Evolutionary conservation across 2,329 filamentous ascomycete species (phyloP).

Genomic region (Cytospora schulzeri): DNA sequence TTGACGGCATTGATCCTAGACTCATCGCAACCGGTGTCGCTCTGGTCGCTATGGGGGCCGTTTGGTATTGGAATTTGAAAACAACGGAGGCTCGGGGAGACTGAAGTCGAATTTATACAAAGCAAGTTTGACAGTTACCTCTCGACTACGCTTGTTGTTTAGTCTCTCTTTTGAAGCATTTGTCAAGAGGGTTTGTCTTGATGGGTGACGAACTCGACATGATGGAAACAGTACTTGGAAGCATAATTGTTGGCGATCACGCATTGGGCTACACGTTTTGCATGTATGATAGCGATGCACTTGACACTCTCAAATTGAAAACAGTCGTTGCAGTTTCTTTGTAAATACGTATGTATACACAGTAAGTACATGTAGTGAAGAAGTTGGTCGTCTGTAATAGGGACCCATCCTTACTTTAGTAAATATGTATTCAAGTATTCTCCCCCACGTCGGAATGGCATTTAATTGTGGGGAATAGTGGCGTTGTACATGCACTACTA

Average conservation of each 20-base stretch:
- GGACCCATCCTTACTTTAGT: no score
- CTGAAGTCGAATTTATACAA: neutral
- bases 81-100: constrained; percentile 6
- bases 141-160: neutral
- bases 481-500: neutral
- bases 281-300: neutral
- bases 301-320: constrained; percentile 1
- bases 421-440: no score
- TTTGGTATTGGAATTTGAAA: constrained; percentile 13
- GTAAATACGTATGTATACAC: neutral
- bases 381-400: neutral
- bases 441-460: no score
- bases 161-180: neutral
- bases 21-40: constrained; percentile 25
- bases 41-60: constrained; percentile 22
- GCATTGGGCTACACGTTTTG: neutral
- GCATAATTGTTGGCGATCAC: neutral
- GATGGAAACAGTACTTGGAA: constrained; percentile 5
- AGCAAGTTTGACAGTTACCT: neutral
- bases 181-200: neutral
- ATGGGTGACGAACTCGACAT: neutral
- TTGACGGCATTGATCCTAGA: constrained; percentile 28
- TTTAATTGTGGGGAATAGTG: neutral
- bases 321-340: neutral
- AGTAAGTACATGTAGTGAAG: neutral